Conservation (phyloP, 768 basidiomycete genomes). For the Phaeolepiota aurea region DNA sequence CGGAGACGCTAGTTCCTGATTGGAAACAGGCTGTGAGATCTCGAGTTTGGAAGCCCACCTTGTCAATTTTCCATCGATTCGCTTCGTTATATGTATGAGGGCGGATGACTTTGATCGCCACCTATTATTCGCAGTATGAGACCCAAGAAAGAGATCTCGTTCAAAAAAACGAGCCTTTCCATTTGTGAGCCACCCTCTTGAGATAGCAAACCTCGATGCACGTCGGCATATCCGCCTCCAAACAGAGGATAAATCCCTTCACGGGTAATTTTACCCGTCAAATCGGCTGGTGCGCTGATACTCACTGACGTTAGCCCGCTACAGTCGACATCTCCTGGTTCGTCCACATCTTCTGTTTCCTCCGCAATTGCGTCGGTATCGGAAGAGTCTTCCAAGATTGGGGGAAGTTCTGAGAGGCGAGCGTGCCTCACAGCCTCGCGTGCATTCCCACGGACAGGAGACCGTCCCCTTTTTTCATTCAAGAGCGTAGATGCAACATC, state of each 20-base stretch:
- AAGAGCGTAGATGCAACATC: neutral
- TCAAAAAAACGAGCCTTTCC: no score
- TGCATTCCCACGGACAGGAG: no score
- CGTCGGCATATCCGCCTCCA: slow-evolving; percentile 2
- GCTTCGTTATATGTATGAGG: slow-evolving; percentile 8
- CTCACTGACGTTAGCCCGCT: neutral
- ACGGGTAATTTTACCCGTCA: neutral
- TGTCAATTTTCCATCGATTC: slow-evolving; percentile 7
- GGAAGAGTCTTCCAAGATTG: neutral
- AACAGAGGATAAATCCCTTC: neutral
- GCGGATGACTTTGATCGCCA: slow-evolving; percentile 11
- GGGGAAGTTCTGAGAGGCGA: neutral
- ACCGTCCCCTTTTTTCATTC: no score
- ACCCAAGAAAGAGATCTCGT: neutral
- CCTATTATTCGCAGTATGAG: neutral
- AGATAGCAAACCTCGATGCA: neutral
- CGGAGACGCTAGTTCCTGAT: neutral
- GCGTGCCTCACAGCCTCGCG: neutral
- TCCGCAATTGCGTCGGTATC: neutral
- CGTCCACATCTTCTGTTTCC: neutral
- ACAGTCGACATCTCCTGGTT: neutral
- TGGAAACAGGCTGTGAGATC: neutral
- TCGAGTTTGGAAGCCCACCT: slow-evolving; percentile 1
- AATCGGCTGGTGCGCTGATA: neutral
- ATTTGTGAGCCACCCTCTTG: no score